A percentile compares a stretch with the other conserved stretches of the same genome.
phyloP scores from a whole-genome alignment of 2,329 filamentous ascomycete species.

The Penicillium oxalicum region DNA sequence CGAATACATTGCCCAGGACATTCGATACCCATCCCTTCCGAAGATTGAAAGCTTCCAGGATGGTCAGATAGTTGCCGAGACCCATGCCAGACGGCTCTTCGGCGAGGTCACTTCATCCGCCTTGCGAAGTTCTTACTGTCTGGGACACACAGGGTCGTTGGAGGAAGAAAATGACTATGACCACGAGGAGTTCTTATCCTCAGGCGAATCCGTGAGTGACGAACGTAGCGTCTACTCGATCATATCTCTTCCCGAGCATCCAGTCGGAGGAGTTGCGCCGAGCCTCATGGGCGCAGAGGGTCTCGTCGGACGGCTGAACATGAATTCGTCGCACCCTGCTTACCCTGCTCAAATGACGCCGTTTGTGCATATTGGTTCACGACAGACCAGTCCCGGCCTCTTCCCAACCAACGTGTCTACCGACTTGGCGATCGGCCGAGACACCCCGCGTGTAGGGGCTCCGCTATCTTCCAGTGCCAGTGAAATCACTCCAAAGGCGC shows the following conservation, averaged over 20 bases:
- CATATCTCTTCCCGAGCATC: constrained; percentile 32
- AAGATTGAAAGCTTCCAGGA: constrained; percentile 33
- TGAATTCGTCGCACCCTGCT: constrained; percentile 40
- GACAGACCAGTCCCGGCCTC: constrained; percentile 27
- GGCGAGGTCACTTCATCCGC: constrained; percentile 56
- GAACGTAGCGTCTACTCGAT: constrained; percentile 34
- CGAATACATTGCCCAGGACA: constrained; percentile 24
- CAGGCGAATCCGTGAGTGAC: constrained; percentile 38
- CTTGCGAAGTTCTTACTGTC: constrained; percentile 47
- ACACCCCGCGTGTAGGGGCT: constrained; percentile 11
- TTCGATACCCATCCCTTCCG: constrained; percentile 42
- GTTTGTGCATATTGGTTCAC: constrained; percentile 27
- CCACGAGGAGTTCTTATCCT: constrained; percentile 36
- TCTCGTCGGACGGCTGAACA: constrained; percentile 43
- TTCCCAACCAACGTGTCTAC: constrained; percentile 7
- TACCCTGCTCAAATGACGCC: constrained; percentile 24
- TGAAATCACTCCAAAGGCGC: constrained; percentile 28
- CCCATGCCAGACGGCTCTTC: constrained; percentile 47
- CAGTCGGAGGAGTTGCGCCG: constrained; percentile 35
- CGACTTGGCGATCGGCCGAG: constrained; percentile 17
- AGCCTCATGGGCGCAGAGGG: constrained; percentile 46
- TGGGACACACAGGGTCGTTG: constrained; percentile 32
- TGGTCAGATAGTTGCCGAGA: constrained; percentile 19
- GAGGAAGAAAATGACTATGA: constrained; percentile 31
- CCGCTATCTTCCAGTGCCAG: constrained; percentile 13